Evolutionary conservation across 2,329 filamentous ascomycete species (phyloP), one percentile per base, ranked within the genome.

Genomic region (Capronia coronata): DNA sequence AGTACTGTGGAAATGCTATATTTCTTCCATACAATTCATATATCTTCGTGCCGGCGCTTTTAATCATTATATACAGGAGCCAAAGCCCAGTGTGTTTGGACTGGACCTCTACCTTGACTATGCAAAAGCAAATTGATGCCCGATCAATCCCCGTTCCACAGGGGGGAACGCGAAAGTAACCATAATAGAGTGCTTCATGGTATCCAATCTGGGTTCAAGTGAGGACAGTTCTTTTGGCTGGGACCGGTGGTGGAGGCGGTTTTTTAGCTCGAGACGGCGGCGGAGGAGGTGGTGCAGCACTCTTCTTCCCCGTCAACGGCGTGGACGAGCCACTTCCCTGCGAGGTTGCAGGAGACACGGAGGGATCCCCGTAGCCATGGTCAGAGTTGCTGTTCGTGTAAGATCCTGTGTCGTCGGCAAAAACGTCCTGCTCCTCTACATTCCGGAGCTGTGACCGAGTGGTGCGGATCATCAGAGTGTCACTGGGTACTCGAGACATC

Each of bases 221-320:
- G 14, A 59, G 49, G 38, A 52, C 45, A 21, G 35, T 68, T 57
- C 79, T 70, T 71, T 84, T 84, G 68, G 80, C 75, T 18, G 82
- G 81, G 9, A 78, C 79, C 18, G 79, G 81, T 30, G 79, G 79
- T 52, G 81, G 79, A 18, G 78, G 76, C 10, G 80, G 79, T 65
- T 84, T 84, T 72, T 83, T 85, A 29, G 77, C 68, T 61, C 80
- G 70, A 18, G 75, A 76, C 7, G 78, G 77, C 21, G 79, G 79
- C 19, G 81, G 82, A 22, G 82, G 81, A 16, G 82, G 81, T 40
- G 79, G 77, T 38, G 47, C 55, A 19, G 73, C 75, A 65, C 78
- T 80, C 64, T 76, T 76, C 48, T 61, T 66, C 40, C 66, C 62
- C 21, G 63, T 58, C 45, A 60, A 56, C 16, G 57, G 58, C 43